Conservation (phyloP, 2,329 filamentous ascomycete genomes). For the Xylaria sp. region DNA sequence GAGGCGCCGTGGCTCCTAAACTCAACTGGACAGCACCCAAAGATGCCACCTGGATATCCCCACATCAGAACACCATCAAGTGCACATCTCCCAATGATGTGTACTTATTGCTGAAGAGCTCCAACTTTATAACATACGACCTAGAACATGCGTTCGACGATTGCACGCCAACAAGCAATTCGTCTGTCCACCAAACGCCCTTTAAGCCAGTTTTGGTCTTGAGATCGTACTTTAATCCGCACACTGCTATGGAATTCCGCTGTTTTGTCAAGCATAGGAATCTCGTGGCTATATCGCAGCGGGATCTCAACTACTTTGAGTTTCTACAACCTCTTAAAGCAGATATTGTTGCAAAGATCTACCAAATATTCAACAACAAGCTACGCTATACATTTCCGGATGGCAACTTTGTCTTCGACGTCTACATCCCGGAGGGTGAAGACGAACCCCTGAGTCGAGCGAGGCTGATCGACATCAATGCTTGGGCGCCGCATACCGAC, state of each 20-base stretch:
- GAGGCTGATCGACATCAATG: conserved; percentile 93
- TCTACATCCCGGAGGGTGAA: conserved; percentile 81
- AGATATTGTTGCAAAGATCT: conserved; percentile 74
- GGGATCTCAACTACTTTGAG: conserved; percentile 89
- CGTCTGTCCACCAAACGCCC: conserved; percentile 51
- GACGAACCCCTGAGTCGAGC: conserved; percentile 75
- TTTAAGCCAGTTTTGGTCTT: conserved; percentile 86
- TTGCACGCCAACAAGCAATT: conserved; percentile 58
- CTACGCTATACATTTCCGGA: conserved; percentile 85
- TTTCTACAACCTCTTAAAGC: conserved; percentile 76
- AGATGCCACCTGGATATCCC: conserved; percentile 92
- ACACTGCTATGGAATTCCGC: conserved; percentile 92
- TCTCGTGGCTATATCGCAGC: conserved; percentile 85
- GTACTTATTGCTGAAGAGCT: conserved; percentile 93
- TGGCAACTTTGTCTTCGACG: conserved; percentile 86
- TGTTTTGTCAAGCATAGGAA: conserved; percentile 90
- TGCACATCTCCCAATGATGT: conserved; percentile 90
- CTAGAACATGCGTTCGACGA: conserved; percentile 93
- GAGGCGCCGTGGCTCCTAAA: conserved; percentile 89
- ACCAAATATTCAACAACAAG: conserved; percentile 79
- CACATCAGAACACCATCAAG: conserved; percentile 86
- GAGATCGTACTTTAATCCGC: conserved; percentile 86
- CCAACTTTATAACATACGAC: conserved; percentile 94
- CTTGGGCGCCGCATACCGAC: conserved; percentile 91
- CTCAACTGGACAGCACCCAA: conserved; percentile 98